Evolutionary conservation across 306 rosid species (phyloP).

Genomic region (Vigna radiata): DNA sequence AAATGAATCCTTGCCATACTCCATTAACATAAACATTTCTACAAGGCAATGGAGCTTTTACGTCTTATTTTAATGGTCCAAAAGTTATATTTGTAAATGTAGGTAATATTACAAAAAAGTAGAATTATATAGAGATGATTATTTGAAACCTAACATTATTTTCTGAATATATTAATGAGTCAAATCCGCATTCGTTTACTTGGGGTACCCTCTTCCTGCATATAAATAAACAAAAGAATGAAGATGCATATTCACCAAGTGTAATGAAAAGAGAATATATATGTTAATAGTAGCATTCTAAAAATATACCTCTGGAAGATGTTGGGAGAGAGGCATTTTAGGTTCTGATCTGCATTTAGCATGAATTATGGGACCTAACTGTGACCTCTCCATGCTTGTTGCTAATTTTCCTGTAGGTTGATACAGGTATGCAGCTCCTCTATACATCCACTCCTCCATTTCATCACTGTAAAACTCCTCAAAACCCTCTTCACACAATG

Average conservation of each 20-base stretch:
- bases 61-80: no score
- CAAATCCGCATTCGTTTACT: conserved; percentile 81
- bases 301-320: conserved; percentile 66
- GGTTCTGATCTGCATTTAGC: conserved; percentile 91
- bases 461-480: conserved; percentile 97
- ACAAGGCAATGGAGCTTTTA: no score
- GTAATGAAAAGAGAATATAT: not conserved
- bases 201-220: conserved; percentile 81
- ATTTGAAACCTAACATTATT: no score
- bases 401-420: conserved; percentile 58
- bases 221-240: not conserved
- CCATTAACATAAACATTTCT: no score
- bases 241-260: not conserved
- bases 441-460: conserved; percentile 93
- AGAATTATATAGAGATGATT: no score
- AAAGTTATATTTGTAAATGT: no score
- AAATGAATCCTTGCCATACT: no score
- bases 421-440: conserved; percentile 86
- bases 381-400: conserved; percentile 65
- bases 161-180: conserved; percentile 35
- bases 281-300: not conserved
- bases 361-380: conserved; percentile 95
- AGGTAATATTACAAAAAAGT: no score
- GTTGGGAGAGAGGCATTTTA: conserved; percentile 57
- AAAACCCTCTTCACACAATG: conserved; percentile 87